These are phyloP conservation scores for Rossbeevera mucosa DNA, from an alignment of 768 basidiomycete species.

Conservation along the genomic window DNA sequence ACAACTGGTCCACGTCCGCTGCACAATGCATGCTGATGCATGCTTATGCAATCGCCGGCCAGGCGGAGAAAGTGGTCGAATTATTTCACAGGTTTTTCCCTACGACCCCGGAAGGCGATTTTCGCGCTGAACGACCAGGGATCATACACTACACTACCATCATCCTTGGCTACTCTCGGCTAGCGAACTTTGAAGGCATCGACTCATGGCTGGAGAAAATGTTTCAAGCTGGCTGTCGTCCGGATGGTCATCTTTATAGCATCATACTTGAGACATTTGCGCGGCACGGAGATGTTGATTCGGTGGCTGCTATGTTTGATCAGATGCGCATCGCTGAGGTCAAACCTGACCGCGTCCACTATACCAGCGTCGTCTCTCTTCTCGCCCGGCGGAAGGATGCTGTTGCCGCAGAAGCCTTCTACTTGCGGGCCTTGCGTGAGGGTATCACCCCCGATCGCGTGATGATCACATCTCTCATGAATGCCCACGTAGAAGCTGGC, in stretches of 20 bases:
- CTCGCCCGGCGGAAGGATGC: constrained; percentile 61
- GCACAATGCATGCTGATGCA: constrained; percentile 50
- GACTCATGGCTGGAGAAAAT: constrained; percentile 53
- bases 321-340: constrained; percentile 57
- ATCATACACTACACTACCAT: constrained; percentile 52
- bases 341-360: constrained; percentile 47
- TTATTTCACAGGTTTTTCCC: constrained; percentile 59
- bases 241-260: constrained; percentile 55
- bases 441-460: constrained; percentile 57
- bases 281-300: constrained; percentile 47
- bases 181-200: constrained; percentile 45
- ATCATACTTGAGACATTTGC: constrained; percentile 58
- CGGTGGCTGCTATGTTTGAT: constrained; percentile 46
- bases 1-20: constrained; percentile 20
- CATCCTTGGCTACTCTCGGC: constrained; percentile 49
- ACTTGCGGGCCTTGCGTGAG: constrained; percentile 56
- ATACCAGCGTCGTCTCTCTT: constrained; percentile 63
- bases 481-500: constrained; percentile 76
- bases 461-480: constrained; percentile 72
- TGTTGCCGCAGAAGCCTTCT: constrained; percentile 61
- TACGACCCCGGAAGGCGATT: constrained; percentile 21
- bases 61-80: constrained; percentile 36
- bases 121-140: constrained; percentile 36
- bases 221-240: constrained; percentile 43
- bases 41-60: constrained; percentile 47